Percentiles rank a stretch among this genome's conserved stretches.
phyloP scores from a whole-genome alignment of 2,329 filamentous ascomycete genomes.

The Fusarium staphyleae region DNA sequence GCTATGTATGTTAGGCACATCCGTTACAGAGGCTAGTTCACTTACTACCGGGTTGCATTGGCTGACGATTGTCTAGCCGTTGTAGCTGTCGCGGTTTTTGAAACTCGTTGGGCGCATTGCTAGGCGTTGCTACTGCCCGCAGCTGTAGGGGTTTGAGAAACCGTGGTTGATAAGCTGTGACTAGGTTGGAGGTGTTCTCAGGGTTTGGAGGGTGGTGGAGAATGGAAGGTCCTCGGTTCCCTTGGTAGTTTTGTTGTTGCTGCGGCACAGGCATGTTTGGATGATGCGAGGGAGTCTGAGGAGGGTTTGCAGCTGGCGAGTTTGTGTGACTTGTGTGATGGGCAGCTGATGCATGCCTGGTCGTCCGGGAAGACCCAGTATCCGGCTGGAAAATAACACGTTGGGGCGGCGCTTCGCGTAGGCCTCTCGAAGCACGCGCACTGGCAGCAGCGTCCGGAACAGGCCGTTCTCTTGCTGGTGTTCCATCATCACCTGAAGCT shows the following conservation, averaged over 20 bases:
- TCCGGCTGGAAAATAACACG: conserved; percentile 87
- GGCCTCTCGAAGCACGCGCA: conserved; percentile 66
- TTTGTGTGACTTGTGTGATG: conserved; percentile 49
- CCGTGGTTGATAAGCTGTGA: conserved; percentile 74
- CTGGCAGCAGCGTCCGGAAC: conserved; percentile 61
- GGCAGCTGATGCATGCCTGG: conserved; percentile 61
- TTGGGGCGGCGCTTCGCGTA: conserved; percentile 85
- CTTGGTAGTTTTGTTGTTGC: conserved; percentile 40
- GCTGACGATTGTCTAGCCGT: conserved; percentile 50
- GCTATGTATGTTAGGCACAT: conserved; percentile 43
- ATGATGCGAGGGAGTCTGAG: conserved; percentile 46
- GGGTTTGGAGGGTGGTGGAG: conserved; percentile 61
- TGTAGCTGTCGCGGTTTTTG: conserved; percentile 53
- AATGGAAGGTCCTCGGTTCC: conserved; percentile 53
- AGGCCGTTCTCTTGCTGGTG: conserved; percentile 61
- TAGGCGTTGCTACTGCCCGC: conserved; percentile 76
- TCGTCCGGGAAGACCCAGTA: conserved; percentile 68
- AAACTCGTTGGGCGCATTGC: conserved; percentile 75
- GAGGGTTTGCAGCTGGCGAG: conserved; percentile 39
- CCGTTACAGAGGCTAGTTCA: not conserved
- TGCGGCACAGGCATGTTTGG: conserved; percentile 44
- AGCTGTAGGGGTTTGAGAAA: conserved; percentile 69
- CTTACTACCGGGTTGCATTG: conserved; percentile 69
- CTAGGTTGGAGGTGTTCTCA: conserved; percentile 65
- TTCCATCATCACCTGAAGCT: conserved; percentile 66